Base-by-base conservation (phyloP, 2,329 filamentous ascomycete genomes). In the Aspergillus pseudoviridinutans region DNA sequence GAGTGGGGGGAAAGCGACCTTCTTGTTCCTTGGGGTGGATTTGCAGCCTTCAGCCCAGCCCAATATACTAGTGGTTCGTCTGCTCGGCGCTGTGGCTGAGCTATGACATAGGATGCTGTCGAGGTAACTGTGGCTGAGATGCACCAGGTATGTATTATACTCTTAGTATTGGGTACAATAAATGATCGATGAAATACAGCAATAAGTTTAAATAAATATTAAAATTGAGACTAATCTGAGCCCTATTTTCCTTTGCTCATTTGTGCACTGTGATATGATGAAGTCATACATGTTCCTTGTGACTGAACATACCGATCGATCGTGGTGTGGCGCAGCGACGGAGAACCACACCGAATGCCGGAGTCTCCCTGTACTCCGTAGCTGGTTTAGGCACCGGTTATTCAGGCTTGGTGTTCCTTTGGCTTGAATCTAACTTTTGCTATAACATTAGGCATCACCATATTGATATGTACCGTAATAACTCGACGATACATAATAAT, bases 91-190 rank as follows among this genome's bases (percentile, higher is more conserved):
- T 58, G 62, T 66, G 64, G 65, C 64, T 66, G 56, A 64, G 62
- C 56, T 66, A 67, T 67, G 64, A 66, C 64, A 66, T 66, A 64
- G 62, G 54, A 54, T 28, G 27, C 32, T 44, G 14, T 27, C 27
- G 49, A 46, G 32, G 24, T 46, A 24, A 35, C 27, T 55, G 56
- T 62, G 60, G 59, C 60, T 61, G 54, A 61, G 54, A 47, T 10
- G 2, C 2, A 24, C 20, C 22, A 24, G 22, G 42, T 9, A 12
- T 5, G 6, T 35, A 14, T 35, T 35, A 17, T 38, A 17, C 5
- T 17, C 14, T 38, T 38, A 17, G 14, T n/a, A 38, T 38, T 7
- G 5, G 5, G 32, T 38, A 17, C 32, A 17, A 4, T 46, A 22
- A 46, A 17, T 20, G n/a, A 46, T 8, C 8, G 6, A 6, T 24